These are phyloP conservation scores for Annulohypoxylon bovei DNA, from an alignment of 495 filamentous ascomycete species.

Conservation along the genomic window DNA sequence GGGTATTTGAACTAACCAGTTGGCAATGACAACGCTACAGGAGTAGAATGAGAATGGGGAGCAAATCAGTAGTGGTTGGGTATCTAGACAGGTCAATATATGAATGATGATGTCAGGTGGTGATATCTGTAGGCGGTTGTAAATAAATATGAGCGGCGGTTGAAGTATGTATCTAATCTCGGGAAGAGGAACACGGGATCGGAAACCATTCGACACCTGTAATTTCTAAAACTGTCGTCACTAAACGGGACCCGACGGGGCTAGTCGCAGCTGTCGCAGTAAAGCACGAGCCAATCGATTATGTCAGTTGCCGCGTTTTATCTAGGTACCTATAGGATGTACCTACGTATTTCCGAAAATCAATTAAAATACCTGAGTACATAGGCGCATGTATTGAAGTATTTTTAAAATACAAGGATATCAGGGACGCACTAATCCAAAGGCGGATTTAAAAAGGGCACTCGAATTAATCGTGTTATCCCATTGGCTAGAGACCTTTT, in stretches of 20 bases:
- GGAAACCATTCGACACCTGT: background rate
- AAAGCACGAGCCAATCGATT: conserved; percentile 22
- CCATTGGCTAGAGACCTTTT: conserved; percentile 35
- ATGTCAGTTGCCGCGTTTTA: background rate
- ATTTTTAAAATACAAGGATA: conserved; percentile 4
- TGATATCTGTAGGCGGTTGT: too few relatives aligned
- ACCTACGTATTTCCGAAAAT: background rate
- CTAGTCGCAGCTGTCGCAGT: background rate
- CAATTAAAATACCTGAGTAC: conserved; percentile 2
- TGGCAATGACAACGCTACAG: background rate
- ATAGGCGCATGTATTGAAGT: background rate
- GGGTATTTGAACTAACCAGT: background rate
- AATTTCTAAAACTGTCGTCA: conserved; percentile 33
- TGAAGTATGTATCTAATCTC: conserved; percentile 3
- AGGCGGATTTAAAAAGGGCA: conserved; percentile 12
- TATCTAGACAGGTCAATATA: background rate
- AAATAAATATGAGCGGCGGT: too few relatives aligned
- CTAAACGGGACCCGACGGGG: conserved; percentile 13
- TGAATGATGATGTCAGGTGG: background rate
- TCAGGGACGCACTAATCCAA: background rate
- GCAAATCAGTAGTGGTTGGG: background rate
- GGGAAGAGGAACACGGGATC: conserved; percentile 20
- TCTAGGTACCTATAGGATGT: background rate
- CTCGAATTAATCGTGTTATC: conserved; percentile 16
- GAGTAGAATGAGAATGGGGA: background rate